These are phyloP conservation scores for Cryptomeria japonica DNA, from an alignment of 75 land plant species.

Conservation along the genomic window DNA sequence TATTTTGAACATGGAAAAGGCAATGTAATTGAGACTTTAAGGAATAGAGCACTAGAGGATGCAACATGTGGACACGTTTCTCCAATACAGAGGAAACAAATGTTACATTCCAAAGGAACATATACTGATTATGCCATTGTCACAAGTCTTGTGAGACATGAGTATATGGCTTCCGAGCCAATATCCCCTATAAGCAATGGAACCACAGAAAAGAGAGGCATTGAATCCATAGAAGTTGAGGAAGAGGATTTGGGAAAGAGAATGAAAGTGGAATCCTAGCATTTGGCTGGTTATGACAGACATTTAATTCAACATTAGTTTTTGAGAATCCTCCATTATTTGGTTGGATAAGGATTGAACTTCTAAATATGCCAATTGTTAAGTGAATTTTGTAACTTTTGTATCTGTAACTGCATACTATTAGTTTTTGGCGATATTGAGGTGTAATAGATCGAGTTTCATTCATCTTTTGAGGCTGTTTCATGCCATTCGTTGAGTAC, in stretches of 20 bases:
- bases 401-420: background rate
- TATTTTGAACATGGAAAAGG: conserved; percentile 36
- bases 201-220: conserved; percentile 12
- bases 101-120: conserved; percentile 25
- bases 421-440: background rate
- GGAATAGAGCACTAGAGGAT: conserved; percentile 39
- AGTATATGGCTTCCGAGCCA: background rate
- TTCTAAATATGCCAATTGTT: background rate
- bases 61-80: conserved; percentile 48
- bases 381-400: conserved; percentile 2
- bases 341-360: conserved; percentile 4
- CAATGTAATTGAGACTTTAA: conserved; percentile 35
- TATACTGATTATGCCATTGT: conserved; percentile 43
- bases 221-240: background rate
- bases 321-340: background rate
- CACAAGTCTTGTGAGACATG: conserved; percentile 43
- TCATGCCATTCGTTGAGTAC: conserved; percentile 1
- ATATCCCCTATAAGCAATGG: conserved; percentile 21
- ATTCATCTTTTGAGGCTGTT: background rate
- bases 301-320: background rate
- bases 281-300: background rate
- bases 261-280: conserved; percentile 3
- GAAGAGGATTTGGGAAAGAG: background rate
- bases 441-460: background rate
- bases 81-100: conserved; percentile 27